Conservation (phyloP, 176 grass and related monocot genomes). For the Ensete ventricosum region DNA sequence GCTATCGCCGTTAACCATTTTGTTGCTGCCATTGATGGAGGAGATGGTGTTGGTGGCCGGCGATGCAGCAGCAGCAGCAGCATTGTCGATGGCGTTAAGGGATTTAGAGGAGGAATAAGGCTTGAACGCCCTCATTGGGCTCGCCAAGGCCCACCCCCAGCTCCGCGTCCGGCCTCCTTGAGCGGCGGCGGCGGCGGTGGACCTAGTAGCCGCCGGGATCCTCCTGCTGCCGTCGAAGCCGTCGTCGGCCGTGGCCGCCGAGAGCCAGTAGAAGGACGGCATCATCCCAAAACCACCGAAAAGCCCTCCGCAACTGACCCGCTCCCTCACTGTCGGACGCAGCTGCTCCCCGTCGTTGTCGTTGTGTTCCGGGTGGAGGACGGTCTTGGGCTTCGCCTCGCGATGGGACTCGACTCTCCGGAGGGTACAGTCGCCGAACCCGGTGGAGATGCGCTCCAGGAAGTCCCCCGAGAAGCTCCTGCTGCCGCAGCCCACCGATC, state of each 20-base stretch:
- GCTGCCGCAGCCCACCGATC: slow-evolving; percentile 90
- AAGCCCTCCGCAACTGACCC: slow-evolving; percentile 68
- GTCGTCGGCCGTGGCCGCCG: slow-evolving; percentile 19
- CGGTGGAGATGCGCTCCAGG: slow-evolving; percentile 82
- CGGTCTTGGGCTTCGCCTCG: slow-evolving; percentile 53
- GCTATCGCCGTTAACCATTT: background rate
- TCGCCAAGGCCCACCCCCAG: slow-evolving; percentile 87
- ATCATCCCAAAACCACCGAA: slow-evolving; percentile 57
- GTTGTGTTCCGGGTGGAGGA: background rate
- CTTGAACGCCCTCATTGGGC: slow-evolving; percentile 77
- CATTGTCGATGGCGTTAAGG: background rate
- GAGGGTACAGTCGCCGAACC: slow-evolving; percentile 89
- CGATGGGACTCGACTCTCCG: slow-evolving; percentile 85
- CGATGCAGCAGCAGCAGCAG: background rate
- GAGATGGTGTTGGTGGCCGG: background rate
- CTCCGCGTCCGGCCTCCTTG: slow-evolving; percentile 12
- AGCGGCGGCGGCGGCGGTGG: background rate
- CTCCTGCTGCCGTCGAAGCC: slow-evolving; percentile 19
- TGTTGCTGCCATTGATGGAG: background rate
- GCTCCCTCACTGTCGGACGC: slow-evolving; percentile 25
- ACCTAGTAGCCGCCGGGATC: background rate
- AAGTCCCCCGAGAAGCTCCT: slow-evolving; percentile 91
- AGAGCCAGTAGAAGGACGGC: too few species aligned
- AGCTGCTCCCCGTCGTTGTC: slow-evolving; percentile 23
- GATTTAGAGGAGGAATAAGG: slow-evolving; percentile 30